These are phyloP conservation scores for Glonium stellatum DNA, from an alignment of 495 filamentous ascomycete species.

Conservation along the genomic window DNA sequence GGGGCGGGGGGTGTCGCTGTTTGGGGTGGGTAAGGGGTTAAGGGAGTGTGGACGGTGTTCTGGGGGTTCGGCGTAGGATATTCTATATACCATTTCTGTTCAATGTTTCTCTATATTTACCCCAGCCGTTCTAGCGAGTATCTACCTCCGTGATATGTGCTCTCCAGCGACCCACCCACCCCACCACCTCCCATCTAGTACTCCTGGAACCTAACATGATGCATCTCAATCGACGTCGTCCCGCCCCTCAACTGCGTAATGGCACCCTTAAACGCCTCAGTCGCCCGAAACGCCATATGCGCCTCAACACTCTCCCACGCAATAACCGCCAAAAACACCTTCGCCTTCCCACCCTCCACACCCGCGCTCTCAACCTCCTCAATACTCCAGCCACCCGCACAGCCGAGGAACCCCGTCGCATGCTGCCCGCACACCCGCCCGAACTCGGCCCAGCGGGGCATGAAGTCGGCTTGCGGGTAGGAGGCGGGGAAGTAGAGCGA, in stretches of 20 bases:
- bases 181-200: neutral
- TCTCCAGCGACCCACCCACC: neutral
- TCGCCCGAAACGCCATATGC: conserved; percentile 44
- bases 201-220: conserved; percentile 8
- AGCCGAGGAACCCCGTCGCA: conserved; percentile 1
- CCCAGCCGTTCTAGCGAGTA: too few relatives aligned
- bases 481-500: conserved; percentile 12
- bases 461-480: neutral
- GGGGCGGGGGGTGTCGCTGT: too few relatives aligned
- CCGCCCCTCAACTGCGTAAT: conserved; percentile 19
- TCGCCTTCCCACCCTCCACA: conserved; percentile 31
- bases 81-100: too few relatives aligned
- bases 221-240: conserved; percentile 11
- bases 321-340: conserved; percentile 38
- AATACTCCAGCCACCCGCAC: conserved; percentile 33
- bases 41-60: too few relatives aligned
- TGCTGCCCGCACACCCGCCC: neutral
- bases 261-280: conserved; percentile 38
- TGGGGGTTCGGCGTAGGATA: too few relatives aligned
- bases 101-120: too few relatives aligned
- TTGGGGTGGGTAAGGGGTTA: too few relatives aligned
- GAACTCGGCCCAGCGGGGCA: conserved; percentile 11
- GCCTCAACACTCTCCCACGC: conserved; percentile 52
- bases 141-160: too few relatives aligned
- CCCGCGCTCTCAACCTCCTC: conserved; percentile 40